Evolutionary conservation across 2,329 filamentous ascomycete species (phyloP), one percentile per base, ranked within the genome.

Genomic region (Tolypocladium guangdongense): DNA sequence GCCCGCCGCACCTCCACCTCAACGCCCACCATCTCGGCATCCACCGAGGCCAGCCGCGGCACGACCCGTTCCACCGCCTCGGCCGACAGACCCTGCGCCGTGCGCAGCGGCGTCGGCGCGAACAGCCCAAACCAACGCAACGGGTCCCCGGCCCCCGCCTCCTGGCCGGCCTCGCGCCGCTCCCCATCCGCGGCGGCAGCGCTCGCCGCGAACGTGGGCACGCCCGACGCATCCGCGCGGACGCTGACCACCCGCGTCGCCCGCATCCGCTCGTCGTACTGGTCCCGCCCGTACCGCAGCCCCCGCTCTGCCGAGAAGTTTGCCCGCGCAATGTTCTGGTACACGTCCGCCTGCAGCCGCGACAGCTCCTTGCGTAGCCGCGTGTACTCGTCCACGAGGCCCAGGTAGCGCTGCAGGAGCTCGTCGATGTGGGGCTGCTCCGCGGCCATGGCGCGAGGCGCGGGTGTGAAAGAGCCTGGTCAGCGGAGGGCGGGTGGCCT

Each of bases 221-320:
- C 33, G n/a, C 47, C 53, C 7, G 57, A 41, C 20, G 55, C 55
- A 20, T 59, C 54, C 20, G 55, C 54, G 4, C 52, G 36, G 8
- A 66, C 60, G 10, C 49, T 50, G 33, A 84, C 59, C 52, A 68
- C 66, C 51, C 78, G 70, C 24, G 67, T 68, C 3, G 86, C 84
- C 64, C 82, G 82, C 82, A 89, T 88, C 48, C 87, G 78, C 58
- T 82, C 78, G 66, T 91, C 86, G 64, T 88, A 92, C 63, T 81
- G 78, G 60, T 88, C 84, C 57, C 74, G 77, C 3, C 86, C 87
- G 64, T 86, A 90, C 43, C 81, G 75, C 56, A 81, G 66, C 35
- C 83, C 79, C 14, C 80, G 73, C 63, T 81, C 75, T n/a, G 80
- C 81, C 32, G 80, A 73, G 68, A 88, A 90, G 69, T 90, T 90